phyloP scores from a whole-genome alignment of 2,329 filamentous ascomycete genomes.

The Diaporthe helianthi region DNA sequence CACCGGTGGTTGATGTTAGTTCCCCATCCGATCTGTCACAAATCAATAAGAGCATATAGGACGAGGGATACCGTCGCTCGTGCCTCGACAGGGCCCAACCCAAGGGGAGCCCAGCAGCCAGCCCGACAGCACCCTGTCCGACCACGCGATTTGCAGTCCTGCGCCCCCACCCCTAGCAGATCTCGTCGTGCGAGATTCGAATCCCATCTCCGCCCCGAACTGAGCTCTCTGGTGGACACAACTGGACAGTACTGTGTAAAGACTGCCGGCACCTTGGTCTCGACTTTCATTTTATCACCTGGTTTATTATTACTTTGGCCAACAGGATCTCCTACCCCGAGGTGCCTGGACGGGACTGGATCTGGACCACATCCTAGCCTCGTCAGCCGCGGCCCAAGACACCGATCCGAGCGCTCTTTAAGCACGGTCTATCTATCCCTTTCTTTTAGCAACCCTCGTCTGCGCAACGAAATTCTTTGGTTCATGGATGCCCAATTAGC shows the following conservation, averaged over 20 bases:
- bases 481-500: slow-evolving; percentile 15
- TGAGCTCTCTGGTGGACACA: neutral
- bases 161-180: slow-evolving; percentile 18
- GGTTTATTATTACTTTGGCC: neutral
- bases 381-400: slow-evolving; percentile 1
- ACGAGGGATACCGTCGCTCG: neutral
- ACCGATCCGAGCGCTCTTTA: neutral
- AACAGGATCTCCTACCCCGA: neutral
- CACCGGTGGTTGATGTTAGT: neutral
- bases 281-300: neutral
- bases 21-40: slow-evolving; percentile 16
- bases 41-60: slow-evolving; percentile 16
- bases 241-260: neutral
- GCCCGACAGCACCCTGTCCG: slow-evolving; percentile 8
- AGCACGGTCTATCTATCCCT: neutral
- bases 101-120: slow-evolving; percentile 5
- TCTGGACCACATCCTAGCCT: slow-evolving; percentile 19
- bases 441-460: neutral
- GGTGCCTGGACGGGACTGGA: slow-evolving; percentile 3
- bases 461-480: slow-evolving; percentile 10
- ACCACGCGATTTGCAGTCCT: slow-evolving; percentile 7
- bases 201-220: neutral
- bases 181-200: slow-evolving; percentile 15
- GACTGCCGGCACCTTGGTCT: neutral
- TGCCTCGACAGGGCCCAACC: slow-evolving; percentile 12